These are phyloP conservation scores for Rhodomyrtus psidioides DNA, from an alignment of 441 rosid genomes.

Conservation along the genomic window DNA sequence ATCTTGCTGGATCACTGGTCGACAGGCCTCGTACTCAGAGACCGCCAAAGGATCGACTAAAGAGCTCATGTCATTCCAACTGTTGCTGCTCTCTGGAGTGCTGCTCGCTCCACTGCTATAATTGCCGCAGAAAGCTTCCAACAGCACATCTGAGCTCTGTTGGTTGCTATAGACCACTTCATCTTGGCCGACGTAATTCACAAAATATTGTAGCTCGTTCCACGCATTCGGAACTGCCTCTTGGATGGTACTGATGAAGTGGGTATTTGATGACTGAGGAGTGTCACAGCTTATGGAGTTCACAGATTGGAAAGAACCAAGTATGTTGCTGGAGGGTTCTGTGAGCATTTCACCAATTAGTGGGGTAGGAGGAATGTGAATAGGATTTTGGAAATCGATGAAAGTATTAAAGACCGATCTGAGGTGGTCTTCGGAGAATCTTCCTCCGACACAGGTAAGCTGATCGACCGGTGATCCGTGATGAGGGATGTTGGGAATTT, in stretches of 20 bases:
- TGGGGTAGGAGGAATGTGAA: not conserved
- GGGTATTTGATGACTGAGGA: constrained; percentile 7
- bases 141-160: constrained; percentile 11
- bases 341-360: not conserved
- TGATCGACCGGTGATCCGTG: constrained; percentile 32
- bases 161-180: constrained; percentile 20
- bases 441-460: constrained; percentile 35
- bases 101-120: constrained; percentile 20
- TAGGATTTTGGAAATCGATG: not conserved
- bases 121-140: constrained; percentile 22
- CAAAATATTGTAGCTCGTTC: constrained; percentile 14
- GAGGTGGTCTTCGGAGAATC: constrained; percentile 22
- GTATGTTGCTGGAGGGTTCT: not conserved
- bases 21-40: constrained; percentile 26
- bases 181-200: not conserved
- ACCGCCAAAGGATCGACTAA: constrained; percentile 22
- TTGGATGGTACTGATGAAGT: constrained; percentile 6
- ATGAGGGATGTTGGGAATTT: constrained; percentile 20
- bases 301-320: not conserved
- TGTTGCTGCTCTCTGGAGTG: constrained; percentile 26
- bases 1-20: constrained; percentile 19
- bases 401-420: not conserved
- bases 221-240: constrained; percentile 2
- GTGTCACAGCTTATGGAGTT: not conserved
- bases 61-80: constrained; percentile 30